phyloP scores from a whole-genome alignment of 75 land plant species.

The Selaginella moellendorffii region DNA sequence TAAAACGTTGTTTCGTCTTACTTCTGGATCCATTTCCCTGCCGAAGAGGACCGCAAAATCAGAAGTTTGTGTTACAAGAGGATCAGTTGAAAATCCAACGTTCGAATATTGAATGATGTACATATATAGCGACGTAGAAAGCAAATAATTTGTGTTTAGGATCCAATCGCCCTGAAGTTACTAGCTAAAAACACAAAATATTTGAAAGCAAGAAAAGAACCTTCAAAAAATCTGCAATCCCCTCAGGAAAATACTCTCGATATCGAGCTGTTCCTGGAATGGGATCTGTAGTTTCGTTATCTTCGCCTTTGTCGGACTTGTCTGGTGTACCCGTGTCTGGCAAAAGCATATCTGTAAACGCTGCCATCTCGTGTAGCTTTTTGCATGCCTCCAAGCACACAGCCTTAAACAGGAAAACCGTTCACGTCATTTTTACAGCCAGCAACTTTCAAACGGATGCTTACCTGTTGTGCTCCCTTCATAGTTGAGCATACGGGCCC shows the following conservation, averaged over 20 bases:
- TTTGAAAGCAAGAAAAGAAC: conserved; percentile 29
- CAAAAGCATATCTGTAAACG: conserved; percentile 94
- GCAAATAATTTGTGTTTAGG: conserved; percentile 36
- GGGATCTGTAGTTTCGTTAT: conserved; percentile 79
- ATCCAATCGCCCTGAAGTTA: conserved; percentile 90
- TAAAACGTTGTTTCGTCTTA: too few relatives aligned
- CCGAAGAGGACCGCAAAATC: conserved; percentile 89
- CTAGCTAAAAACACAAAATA: background rate
- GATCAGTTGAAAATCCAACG: conserved; percentile 62
- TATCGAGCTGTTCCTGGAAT: conserved; percentile 96
- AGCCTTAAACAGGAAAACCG: conserved; percentile 30
- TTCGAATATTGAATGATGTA: conserved; percentile 67
- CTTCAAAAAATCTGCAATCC: conserved; percentile 71
- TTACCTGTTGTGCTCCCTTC: conserved; percentile 92
- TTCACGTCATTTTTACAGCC: background rate
- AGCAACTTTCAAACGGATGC: too few relatives aligned
- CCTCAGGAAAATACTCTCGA: conserved; percentile 98
- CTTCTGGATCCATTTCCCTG: conserved; percentile 92
- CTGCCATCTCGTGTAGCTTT: conserved; percentile 98
- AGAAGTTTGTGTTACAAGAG: conserved; percentile 65
- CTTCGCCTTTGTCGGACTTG: conserved; percentile 54
- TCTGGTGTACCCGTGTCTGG: conserved; percentile 90
- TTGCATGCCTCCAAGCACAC: conserved; percentile 98
- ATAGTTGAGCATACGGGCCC: conserved; percentile 80
- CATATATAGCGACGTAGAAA: conserved; percentile 38